Evolutionary conservation across 345 rosid genomes (phyloP).

Genomic region (Populus alba): DNA sequence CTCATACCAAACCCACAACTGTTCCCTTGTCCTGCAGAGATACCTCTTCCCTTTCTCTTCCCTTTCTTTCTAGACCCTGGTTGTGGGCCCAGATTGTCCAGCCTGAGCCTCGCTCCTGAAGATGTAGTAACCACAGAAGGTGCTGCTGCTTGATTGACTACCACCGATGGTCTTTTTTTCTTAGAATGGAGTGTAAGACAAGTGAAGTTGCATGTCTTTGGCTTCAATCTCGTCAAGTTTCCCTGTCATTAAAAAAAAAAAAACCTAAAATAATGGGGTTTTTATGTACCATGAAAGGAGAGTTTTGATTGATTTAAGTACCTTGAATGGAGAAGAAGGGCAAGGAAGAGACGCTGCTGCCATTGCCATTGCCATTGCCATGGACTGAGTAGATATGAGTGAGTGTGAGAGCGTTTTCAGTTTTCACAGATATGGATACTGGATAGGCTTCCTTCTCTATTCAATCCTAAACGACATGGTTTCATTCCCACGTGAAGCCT

Average conservation of each 20-base stretch:
- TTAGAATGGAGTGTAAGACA: not conserved
- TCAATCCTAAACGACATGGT: not conserved
- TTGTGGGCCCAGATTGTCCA: constrained; percentile 82
- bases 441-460: not conserved
- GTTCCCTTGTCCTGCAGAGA: constrained; percentile 82
- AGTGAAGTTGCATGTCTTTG: not conserved
- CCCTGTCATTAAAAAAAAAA: not conserved
- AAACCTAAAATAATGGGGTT: not conserved
- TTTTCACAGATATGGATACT: not conserved
- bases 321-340: constrained; percentile 16
- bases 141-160: constrained; percentile 33
- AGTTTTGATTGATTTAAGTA: not conserved
- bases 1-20: constrained; percentile 97
- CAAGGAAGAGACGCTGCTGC: constrained; percentile 8
- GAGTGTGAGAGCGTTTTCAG: not conserved
- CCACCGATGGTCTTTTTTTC: constrained; percentile 19
- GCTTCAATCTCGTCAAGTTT: not conserved
- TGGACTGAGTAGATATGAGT: not conserved
- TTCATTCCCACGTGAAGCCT: not conserved
- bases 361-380: not conserved
- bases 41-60: constrained; percentile 93
- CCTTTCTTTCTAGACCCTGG: constrained; percentile 84
- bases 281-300: not conserved
- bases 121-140: constrained; percentile 10
- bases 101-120: constrained; percentile 49